phyloP scores from a whole-genome alignment of 2,329 filamentous ascomycete genomes.

The Neurospora crassa region DNA sequence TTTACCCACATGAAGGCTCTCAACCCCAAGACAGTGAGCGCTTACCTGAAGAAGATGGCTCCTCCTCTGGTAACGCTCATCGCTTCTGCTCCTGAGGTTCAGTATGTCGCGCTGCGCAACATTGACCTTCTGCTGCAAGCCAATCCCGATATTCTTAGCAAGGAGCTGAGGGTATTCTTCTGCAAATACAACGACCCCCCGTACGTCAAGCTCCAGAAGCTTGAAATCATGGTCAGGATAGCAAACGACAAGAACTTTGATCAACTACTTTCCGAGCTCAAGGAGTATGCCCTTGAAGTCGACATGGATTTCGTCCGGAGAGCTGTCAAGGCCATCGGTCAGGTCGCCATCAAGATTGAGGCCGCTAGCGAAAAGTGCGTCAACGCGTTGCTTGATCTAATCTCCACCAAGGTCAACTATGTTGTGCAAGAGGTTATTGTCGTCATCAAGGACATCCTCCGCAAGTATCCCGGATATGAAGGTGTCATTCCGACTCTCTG shows the following conservation, averaged over 20 bases:
- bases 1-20: conserved; percentile 92
- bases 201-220: conserved; percentile 93
- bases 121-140: conserved; percentile 94
- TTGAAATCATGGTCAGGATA: conserved; percentile 99
- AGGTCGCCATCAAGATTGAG: conserved; percentile 98
- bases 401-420: conserved; percentile 97
- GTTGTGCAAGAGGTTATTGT: conserved; percentile 97
- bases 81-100: conserved; percentile 90
- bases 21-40: conserved; percentile 65
- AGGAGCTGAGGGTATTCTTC: conserved; percentile 96
- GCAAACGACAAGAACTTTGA: conserved; percentile 95
- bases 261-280: conserved; percentile 85
- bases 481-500: conserved; percentile 95
- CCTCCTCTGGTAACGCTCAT: conserved; percentile 92
- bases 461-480: conserved; percentile 96
- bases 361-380: conserved; percentile 91
- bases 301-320: conserved; percentile 98
- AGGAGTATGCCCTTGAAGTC: conserved; percentile 95
- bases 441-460: conserved; percentile 98
- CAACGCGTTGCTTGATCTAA: conserved; percentile 83
- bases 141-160: conserved; percentile 92
- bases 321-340: conserved; percentile 91
- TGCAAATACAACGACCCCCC: conserved; percentile 99
- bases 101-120: conserved; percentile 93
- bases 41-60: conserved; percentile 97